Conservation (phyloP, 2,329 filamentous ascomycete genomes). For the Colletotrichum graminicola region DNA sequence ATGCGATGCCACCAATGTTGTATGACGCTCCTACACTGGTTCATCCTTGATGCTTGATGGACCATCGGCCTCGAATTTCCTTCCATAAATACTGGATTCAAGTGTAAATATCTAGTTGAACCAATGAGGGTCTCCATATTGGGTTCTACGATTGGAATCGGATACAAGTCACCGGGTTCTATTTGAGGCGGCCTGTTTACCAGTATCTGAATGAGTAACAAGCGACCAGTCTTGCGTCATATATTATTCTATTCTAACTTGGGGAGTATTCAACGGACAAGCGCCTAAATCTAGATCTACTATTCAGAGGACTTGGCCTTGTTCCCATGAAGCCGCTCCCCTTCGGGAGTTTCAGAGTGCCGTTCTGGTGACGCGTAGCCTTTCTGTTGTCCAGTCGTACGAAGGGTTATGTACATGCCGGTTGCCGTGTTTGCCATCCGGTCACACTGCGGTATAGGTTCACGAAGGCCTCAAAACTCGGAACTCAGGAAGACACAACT, state of each 20-base stretch:
- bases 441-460: neutral
- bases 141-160: neutral
- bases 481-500: neutral
- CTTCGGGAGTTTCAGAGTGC: neutral
- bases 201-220: neutral
- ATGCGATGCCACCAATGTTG: constrained; percentile 24
- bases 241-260: neutral
- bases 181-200: neutral
- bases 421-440: constrained; percentile 8
- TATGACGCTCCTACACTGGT: neutral
- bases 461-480: constrained; percentile 6
- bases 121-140: neutral
- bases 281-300: constrained; percentile 9
- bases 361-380: neutral
- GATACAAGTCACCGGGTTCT: neutral
- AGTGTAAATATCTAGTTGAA: neutral
- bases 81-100: neutral
- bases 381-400: constrained; percentile 7
- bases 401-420: constrained; percentile 17
- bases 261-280: neutral
- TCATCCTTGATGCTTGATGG: neutral
- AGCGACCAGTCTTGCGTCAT: neutral
- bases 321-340: neutral
- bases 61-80: neutral
- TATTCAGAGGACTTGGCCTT: neutral